Conservation (phyloP, 805 yeast genomes). For the Wickerhamomyces canadensis region DNA sequence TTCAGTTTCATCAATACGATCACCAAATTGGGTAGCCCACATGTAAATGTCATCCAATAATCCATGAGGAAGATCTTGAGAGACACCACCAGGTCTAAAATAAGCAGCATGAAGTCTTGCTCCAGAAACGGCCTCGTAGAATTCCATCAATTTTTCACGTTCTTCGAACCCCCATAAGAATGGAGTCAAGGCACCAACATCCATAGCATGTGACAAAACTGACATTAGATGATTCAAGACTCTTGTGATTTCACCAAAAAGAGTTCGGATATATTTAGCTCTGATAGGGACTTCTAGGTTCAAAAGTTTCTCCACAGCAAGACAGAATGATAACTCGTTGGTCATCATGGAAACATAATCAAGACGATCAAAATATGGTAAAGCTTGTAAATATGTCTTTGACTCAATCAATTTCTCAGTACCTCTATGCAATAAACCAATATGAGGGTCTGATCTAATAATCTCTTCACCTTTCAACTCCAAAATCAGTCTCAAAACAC, state of each 20-base stretch:
- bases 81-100: slow-evolving; percentile 88
- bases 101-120: slow-evolving; percentile 88
- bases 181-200: slow-evolving; percentile 90
- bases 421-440: slow-evolving; percentile 83
- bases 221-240: slow-evolving; percentile 83
- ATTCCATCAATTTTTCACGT: slow-evolving; percentile 89
- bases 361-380: slow-evolving; percentile 83
- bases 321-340: slow-evolving; percentile 77
- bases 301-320: slow-evolving; percentile 79
- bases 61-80: slow-evolving; percentile 84
- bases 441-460: slow-evolving; percentile 83
- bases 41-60: slow-evolving; percentile 84
- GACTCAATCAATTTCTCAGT: slow-evolving; percentile 84
- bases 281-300: slow-evolving; percentile 83
- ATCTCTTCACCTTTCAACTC: slow-evolving; percentile 89
- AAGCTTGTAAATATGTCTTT: slow-evolving; percentile 82
- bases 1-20: slow-evolving; percentile 85
- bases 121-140: slow-evolving; percentile 85
- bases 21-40: slow-evolving; percentile 97
- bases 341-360: slow-evolving; percentile 89
- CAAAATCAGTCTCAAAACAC: slow-evolving; percentile 79
- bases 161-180: slow-evolving; percentile 94
- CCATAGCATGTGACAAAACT: slow-evolving; percentile 84
- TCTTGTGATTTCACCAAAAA: slow-evolving; percentile 85
- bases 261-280: slow-evolving; percentile 77